Evolutionary conservation across 169 alveolate species (phyloP).

Genomic region (Eimeria sp.): DNA sequence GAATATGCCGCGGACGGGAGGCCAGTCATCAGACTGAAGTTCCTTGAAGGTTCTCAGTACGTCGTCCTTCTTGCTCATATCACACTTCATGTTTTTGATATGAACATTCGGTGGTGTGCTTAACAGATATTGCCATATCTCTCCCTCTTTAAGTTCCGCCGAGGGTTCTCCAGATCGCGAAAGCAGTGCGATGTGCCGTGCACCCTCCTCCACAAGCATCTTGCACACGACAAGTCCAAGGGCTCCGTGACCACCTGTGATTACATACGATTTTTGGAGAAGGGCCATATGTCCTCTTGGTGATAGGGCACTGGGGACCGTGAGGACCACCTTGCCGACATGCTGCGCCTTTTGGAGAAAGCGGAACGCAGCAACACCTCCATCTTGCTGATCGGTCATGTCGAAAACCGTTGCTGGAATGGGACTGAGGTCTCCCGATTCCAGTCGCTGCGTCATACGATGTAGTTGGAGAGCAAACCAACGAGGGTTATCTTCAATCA

Average conservation of each 20-base stretch:
- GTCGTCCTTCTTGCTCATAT: conserved; percentile 67
- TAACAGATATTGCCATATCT: conserved; percentile 66
- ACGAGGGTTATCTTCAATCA: conserved; percentile 84
- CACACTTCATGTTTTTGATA: conserved; percentile 45
- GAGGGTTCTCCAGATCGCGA: conserved; percentile 80
- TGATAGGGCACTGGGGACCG: conserved; percentile 80
- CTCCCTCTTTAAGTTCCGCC: conserved; percentile 28
- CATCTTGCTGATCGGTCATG: conserved; percentile 69
- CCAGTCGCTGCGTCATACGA: conserved; percentile 64
- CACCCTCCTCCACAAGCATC: conserved; percentile 88
- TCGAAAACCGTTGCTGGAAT: conserved; percentile 79
- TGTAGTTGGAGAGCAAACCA: conserved; percentile 83
- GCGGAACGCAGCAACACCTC: conserved; percentile 85
- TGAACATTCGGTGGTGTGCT: conserved; percentile 1
- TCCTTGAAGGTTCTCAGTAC: conserved; percentile 14
- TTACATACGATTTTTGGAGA: conserved; percentile 55
- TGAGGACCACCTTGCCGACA: conserved; percentile 84
- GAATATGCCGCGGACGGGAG: conserved; percentile 78
- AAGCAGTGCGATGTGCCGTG: conserved; percentile 81
- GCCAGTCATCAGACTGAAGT: conserved; percentile 29
- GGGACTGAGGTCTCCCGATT: conserved; percentile 53
- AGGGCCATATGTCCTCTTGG: conserved; percentile 10
- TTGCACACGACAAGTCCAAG: conserved; percentile 84
- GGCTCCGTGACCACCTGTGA: conserved; percentile 85
- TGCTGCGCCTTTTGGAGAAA: conserved; percentile 86